Evolutionary conservation across 192 early-diverging fungal species (phyloP), one percentile per base, ranked within the genome.

Genomic region (Backusella australiensis): DNA sequence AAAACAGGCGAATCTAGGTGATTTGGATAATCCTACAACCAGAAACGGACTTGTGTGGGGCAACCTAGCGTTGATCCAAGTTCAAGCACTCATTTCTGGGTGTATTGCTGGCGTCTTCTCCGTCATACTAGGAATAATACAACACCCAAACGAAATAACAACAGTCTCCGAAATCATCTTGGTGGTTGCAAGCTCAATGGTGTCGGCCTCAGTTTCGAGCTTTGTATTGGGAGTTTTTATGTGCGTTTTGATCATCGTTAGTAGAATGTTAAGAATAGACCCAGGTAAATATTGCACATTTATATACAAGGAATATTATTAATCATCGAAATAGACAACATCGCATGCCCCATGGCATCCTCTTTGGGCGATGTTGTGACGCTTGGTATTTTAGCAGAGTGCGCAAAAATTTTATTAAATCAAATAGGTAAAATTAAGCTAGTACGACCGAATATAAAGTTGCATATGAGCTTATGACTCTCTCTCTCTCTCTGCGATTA

Each of bases 291-390:
- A 44, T 19, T 44, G 12, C 17, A n/a, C n/a, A 35, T 11, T 21
- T 39, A 49, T 73, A 23, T 72, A 46, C 1, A 35, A 39, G 26
- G 34, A 2, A 66, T 34, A 0, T 2, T 17, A 34, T 42, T 76
- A 29, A 32, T 29, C 69, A 35, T 34, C 49, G 1, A n/a, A 49
- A 41, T 75, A 89, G 88, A 93, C 71, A 93, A 93, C 72, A 93
- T 93, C 75, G 92, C 92, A 12, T 92, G 91, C 29, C 92, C 92
- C 11, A 80, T 93, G 78, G 92, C 92, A 32, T 92, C 92, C 14
- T 88, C 87, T 8, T 82, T 93, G 76, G 92, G 92, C 26, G 92
- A 93, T 83, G 85, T 93, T 63, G 83, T 93, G 12, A 93, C 92
- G 1, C 76, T 93, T 67, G 78, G 91, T 38, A 86, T 92, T 34